phyloP scores from a whole-genome alignment of 345 rosid species.

The Lenwebbia sp. region DNA sequence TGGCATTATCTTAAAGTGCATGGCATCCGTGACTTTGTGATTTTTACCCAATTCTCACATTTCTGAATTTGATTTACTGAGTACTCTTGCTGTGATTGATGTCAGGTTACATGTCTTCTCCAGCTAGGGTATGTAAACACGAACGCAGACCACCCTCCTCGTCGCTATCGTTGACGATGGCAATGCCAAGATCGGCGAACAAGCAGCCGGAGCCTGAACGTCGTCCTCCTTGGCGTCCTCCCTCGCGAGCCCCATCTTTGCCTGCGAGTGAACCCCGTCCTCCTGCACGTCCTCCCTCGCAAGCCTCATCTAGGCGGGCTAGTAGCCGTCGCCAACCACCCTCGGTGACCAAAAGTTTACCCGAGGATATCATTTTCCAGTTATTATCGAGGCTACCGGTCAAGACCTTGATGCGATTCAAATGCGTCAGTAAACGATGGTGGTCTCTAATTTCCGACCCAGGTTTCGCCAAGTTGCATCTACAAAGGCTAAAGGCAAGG shows the following conservation, averaged over 20 bases:
- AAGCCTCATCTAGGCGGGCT: too few species aligned
- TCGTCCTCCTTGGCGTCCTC: too few species aligned
- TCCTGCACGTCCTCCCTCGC: too few species aligned
- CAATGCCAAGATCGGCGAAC: too few species aligned
- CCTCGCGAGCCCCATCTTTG: too few species aligned
- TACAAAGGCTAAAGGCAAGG: background rate
- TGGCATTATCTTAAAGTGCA: background rate
- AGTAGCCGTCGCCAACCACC: too few species aligned
- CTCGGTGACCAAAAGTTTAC: too few species aligned
- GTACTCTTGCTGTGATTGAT: background rate
- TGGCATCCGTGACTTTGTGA: background rate
- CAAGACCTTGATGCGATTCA: background rate
- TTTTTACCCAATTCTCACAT: background rate
- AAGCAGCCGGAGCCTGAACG: too few species aligned
- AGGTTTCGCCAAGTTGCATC: background rate
- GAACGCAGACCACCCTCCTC: background rate
- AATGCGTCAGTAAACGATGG: background rate
- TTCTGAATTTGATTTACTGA: background rate
- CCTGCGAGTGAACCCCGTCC: too few species aligned
- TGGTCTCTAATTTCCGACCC: background rate
- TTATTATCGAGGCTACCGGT: background rate
- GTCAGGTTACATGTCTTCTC: background rate
- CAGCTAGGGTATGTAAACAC: background rate
- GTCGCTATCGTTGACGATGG: too few species aligned
- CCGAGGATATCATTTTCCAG: background rate